A percentile compares a stretch with the other conserved stretches of the same genome.
These are phyloP conservation scores for Pseudotsuga menziesii DNA, from an alignment of 75 land plant species.

Conservation along the genomic window DNA sequence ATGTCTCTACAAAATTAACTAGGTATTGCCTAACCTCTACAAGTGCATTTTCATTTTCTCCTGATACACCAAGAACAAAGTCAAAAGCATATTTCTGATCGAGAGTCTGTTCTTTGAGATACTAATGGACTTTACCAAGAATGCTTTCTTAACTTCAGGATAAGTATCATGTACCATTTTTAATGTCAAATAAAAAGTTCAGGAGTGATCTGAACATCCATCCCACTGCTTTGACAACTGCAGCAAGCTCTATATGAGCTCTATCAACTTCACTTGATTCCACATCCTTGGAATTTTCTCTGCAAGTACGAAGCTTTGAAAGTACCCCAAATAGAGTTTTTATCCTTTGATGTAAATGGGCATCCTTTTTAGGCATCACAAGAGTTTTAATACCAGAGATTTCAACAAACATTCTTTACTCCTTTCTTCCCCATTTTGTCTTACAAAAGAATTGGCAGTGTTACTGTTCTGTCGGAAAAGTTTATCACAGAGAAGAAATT, in stretches of 20 bases:
- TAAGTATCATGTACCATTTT: conserved; percentile 55
- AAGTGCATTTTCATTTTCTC: conserved; percentile 24
- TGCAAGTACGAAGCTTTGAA: conserved; percentile 45
- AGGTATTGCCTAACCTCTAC: conserved; percentile 63
- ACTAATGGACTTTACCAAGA: conserved; percentile 75
- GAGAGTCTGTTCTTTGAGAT: conserved; percentile 66
- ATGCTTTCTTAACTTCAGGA: conserved; percentile 58
- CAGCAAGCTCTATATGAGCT: conserved; percentile 84
- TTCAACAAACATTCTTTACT: conserved; percentile 73
- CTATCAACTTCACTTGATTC: conserved; percentile 77
- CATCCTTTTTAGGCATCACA: conserved; percentile 86
- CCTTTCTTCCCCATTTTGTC: conserved; percentile 52
- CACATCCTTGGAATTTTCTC: conserved; percentile 59
- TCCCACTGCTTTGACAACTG: conserved; percentile 88
- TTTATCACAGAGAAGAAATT: conserved; percentile 62
- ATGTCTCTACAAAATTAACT: conserved; percentile 64
- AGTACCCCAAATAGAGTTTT: conserved; percentile 62
- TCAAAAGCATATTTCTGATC: conserved; percentile 87
- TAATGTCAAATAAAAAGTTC: conserved; percentile 55
- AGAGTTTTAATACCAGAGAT: conserved; percentile 77
- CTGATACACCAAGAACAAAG: conserved; percentile 38
- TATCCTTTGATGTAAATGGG: conserved; percentile 67
- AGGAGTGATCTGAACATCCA: conserved; percentile 68
- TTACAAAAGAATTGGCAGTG: conserved; percentile 16
- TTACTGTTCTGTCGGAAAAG: conserved; percentile 39